Conservation (phyloP, 1,284 basidiomycete species). For the Ganoderma meredithae region DNA sequence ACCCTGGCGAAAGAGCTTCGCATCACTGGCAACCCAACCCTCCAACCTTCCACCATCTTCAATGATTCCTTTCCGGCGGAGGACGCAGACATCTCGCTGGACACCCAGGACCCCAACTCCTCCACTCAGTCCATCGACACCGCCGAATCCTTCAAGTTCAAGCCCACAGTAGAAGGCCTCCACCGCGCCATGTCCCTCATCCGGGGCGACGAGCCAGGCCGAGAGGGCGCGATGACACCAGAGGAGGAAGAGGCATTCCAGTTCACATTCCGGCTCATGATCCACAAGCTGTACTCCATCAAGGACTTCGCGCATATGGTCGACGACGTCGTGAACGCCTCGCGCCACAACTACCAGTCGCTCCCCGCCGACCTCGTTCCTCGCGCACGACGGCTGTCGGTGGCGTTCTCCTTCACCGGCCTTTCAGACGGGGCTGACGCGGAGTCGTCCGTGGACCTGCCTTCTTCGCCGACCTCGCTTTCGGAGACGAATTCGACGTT, state of each 20-base stretch:
- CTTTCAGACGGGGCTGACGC: conserved; percentile 1
- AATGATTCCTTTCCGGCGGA: not conserved
- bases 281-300: conserved; percentile 67
- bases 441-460: conserved; percentile 19
- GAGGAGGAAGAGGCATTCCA: conserved; percentile 32
- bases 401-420: conserved; percentile 15
- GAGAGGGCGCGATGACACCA: conserved; percentile 4
- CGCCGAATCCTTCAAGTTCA: conserved; percentile 22
- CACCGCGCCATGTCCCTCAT: conserved; percentile 29
- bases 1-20: conserved; percentile 26
- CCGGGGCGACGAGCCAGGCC: conserved; percentile 18
- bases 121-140: conserved; percentile 22
- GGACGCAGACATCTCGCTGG: not conserved
- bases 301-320: conserved; percentile 69
- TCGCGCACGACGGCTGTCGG: conserved; percentile 15
- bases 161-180: conserved; percentile 27
- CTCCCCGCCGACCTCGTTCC: conserved; percentile 13
- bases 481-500: conserved; percentile 18
- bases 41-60: not conserved
- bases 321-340: conserved; percentile 58
- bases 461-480: conserved; percentile 14
- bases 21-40: conserved; percentile 4
- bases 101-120: conserved; percentile 4
- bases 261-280: conserved; percentile 71
- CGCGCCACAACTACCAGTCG: conserved; percentile 42